These are phyloP conservation scores for Fusarium euwallaceae DNA, from an alignment of 2,329 filamentous ascomycete species.

Conservation along the genomic window DNA sequence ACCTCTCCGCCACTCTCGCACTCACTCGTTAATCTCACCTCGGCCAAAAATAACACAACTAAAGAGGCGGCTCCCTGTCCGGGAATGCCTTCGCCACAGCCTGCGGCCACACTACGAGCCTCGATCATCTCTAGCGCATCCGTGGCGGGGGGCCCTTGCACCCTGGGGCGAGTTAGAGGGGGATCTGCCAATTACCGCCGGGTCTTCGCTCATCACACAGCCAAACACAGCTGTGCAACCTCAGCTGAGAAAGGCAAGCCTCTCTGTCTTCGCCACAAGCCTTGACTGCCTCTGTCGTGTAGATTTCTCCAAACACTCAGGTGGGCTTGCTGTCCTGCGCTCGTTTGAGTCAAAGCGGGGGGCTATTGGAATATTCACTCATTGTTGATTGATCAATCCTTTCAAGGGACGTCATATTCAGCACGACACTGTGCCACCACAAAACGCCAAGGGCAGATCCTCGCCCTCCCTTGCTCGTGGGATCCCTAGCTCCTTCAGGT, in stretches of 20 bases:
- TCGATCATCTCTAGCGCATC: conserved; percentile 23
- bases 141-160: conserved; percentile 15
- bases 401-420: not conserved
- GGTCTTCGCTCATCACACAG: conserved; percentile 7
- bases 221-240: conserved; percentile 5
- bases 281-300: not conserved
- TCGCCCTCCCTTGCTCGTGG: conserved; percentile 24
- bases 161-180: conserved; percentile 13
- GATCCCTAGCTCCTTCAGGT: conserved; percentile 19
- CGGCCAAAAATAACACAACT: conserved; percentile 35
- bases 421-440: conserved; percentile 7
- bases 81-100: conserved; percentile 32
- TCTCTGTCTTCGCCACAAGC: conserved; percentile 7
- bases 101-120: conserved; percentile 27
- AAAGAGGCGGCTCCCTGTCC: conserved; percentile 1
- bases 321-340: not conserved
- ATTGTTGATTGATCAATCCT: not conserved
- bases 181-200: conserved; percentile 11
- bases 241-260: conserved; percentile 17
- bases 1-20: conserved; percentile 2
- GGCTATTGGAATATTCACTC: not conserved
- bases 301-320: not conserved
- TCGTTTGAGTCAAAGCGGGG: not conserved
- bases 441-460: conserved; percentile 33
- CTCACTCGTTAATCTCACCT: conserved; percentile 4